Evolutionary conservation across 768 basidiomycete species (phyloP).

Genomic region (Russula sp.): DNA sequence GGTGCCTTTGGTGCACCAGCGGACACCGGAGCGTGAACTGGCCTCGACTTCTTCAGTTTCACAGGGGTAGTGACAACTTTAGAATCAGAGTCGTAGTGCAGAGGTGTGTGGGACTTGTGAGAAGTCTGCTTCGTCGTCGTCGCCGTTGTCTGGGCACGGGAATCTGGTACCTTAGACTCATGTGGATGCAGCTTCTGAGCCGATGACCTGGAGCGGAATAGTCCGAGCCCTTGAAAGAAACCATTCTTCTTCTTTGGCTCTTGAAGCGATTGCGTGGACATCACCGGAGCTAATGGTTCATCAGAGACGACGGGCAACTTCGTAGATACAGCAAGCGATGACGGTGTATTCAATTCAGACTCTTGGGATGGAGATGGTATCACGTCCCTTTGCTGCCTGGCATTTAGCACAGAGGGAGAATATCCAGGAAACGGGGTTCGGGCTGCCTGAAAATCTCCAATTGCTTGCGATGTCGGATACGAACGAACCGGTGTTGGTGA

Average conservation of each 20-base stretch:
- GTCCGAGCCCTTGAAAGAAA: conserved; percentile 29
- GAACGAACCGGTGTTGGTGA: conserved; percentile 27
- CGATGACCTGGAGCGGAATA: conserved; percentile 30
- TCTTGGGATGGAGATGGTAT: conserved; percentile 29
- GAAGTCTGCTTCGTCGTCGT: conserved; percentile 16
- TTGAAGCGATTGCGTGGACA: conserved; percentile 28
- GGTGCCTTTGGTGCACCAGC: not conserved
- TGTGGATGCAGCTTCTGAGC: conserved; percentile 23
- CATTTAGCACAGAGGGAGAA: conserved; percentile 11
- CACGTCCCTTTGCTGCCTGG: conserved; percentile 16
- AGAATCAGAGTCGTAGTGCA: conserved; percentile 26
- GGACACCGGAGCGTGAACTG: not conserved
- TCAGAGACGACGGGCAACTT: conserved; percentile 26
- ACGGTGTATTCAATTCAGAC: conserved; percentile 30
- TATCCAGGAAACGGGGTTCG: conserved; percentile 21
- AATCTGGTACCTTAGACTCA: conserved; percentile 10
- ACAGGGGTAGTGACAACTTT: conserved; percentile 13
- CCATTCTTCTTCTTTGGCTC: conserved; percentile 30
- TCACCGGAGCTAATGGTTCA: conserved; percentile 22
- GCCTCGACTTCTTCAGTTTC: conserved; percentile 14
- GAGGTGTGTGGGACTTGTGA: conserved; percentile 7
- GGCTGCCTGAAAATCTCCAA: conserved; percentile 12
- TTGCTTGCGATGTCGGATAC: conserved; percentile 19
- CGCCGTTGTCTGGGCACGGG: conserved; percentile 6
- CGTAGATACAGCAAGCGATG: conserved; percentile 29